A percentile compares a stretch with the other conserved stretches of the same genome.
Conservation (phyloP, 2,329 filamentous ascomycete genomes). For the Sclerotinia sclerotiorum region DNA sequence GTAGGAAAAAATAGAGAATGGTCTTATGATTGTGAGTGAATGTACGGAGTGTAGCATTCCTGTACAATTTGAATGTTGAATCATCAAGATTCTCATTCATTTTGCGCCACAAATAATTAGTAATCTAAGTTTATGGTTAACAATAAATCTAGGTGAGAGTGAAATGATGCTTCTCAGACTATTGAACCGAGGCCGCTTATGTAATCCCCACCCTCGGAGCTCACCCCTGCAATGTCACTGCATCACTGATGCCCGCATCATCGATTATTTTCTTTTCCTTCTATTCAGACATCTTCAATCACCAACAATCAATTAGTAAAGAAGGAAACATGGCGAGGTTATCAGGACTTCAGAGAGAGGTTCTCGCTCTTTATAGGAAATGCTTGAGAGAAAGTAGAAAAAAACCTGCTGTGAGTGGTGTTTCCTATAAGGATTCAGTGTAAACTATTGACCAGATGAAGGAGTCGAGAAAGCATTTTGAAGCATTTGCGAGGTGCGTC, state of each 20-base stretch:
- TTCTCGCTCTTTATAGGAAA: constrained; percentile 79
- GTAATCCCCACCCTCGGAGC: neutral
- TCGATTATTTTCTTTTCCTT: constrained; percentile 3
- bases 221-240: neutral
- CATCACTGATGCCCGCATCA: constrained; percentile 6
- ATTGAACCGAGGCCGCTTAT: neutral
- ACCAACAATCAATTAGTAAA: neutral
- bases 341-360: constrained; percentile 88
- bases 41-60: no score
- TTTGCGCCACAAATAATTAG: no score
- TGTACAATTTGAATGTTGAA: no score
- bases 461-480: constrained; percentile 61
- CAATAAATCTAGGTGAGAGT: no score
- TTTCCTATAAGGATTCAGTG: neutral
- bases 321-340: constrained; percentile 47
- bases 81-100: no score
- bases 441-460: constrained; percentile 38
- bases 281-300: neutral
- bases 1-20: no score
- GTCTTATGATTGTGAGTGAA: no score
- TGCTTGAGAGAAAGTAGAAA: constrained; percentile 79
- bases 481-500: constrained; percentile 60
- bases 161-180: no score
- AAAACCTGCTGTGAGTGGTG: constrained; percentile 67
- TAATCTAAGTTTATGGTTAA: no score